Conservation (phyloP, 2,329 filamentous ascomycete species). For the Fusarium albosuccineum region DNA sequence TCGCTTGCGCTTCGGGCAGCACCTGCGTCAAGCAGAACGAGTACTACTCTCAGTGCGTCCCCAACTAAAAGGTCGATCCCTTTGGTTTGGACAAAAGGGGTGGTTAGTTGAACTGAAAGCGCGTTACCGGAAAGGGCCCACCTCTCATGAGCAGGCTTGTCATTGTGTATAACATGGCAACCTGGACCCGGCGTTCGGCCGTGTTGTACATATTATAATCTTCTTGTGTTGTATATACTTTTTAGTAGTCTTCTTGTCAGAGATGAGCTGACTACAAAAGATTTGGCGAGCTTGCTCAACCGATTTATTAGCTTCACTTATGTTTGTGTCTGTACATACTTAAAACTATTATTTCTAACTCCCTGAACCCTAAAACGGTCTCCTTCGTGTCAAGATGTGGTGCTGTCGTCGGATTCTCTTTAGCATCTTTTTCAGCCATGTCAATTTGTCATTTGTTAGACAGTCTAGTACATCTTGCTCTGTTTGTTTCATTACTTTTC, state of each 20-base stretch:
- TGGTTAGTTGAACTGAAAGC: background rate
- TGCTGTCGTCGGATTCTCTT: too few species aligned
- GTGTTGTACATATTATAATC: slow-evolving; percentile 37
- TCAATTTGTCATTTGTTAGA: too few species aligned
- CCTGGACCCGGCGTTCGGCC: slow-evolving; percentile 29
- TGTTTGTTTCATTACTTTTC: slow-evolving; percentile 5
- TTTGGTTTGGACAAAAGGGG: background rate
- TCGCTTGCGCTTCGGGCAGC: slow-evolving; percentile 39
- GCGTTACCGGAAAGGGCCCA: slow-evolving; percentile 6
- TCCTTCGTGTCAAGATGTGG: too few species aligned
- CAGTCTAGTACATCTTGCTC: background rate
- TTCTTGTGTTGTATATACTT: slow-evolving; percentile 41
- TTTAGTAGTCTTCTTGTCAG: slow-evolving; percentile 22
- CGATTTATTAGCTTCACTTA: background rate
- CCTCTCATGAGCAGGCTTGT: slow-evolving; percentile 21
- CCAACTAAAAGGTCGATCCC: slow-evolving; percentile 38
- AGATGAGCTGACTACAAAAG: slow-evolving; percentile 18
- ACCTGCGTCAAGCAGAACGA: slow-evolving; percentile 43
- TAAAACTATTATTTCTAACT: background rate
- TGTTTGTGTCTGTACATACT: slow-evolving; percentile 1
- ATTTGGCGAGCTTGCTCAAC: slow-evolving; percentile 28
- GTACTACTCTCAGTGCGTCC: slow-evolving; percentile 44
- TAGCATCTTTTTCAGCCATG: too few species aligned
- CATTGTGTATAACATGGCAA: slow-evolving; percentile 25
- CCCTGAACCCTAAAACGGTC: too few species aligned